These are phyloP conservation scores for Syzygium malaccense DNA, from an alignment of 441 rosid species.

Conservation along the genomic window DNA sequence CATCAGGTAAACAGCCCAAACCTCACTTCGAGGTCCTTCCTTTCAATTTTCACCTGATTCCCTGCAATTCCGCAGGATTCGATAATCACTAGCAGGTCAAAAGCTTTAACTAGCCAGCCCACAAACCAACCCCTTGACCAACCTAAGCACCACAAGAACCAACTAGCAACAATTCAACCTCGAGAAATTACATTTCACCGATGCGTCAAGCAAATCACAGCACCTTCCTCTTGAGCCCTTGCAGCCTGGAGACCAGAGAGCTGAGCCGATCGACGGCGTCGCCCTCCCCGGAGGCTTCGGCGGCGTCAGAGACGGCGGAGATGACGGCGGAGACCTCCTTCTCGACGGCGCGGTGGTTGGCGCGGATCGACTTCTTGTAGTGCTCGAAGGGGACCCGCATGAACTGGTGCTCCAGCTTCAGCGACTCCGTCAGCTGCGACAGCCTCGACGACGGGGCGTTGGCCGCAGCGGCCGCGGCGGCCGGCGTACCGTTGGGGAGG, in stretches of 20 bases:
- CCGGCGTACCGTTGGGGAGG: conserved; percentile 50
- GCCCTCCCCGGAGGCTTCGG: conserved; percentile 55
- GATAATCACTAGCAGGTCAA: not conserved
- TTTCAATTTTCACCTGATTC: not conserved
- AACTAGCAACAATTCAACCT: not conserved
- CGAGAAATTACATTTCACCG: not conserved
- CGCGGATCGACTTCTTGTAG: conserved; percentile 84
- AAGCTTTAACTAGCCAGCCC: not conserved
- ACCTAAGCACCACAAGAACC: not conserved
- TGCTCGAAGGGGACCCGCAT: conserved; percentile 92
- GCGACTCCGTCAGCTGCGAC: conserved; percentile 65
- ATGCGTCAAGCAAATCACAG: not conserved
- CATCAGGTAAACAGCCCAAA: not conserved
- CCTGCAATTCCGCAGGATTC: not conserved
- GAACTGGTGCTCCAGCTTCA: conserved; percentile 86
- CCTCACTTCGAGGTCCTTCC: not conserved
- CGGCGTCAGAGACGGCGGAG: conserved; percentile 48
- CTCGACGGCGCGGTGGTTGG: conserved; percentile 68
- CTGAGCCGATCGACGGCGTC: conserved; percentile 66
- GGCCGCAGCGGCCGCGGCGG: conserved; percentile 17
- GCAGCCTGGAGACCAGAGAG: conserved; percentile 82
- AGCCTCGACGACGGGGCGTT: conserved; percentile 35
- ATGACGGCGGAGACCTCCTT: conserved; percentile 67
- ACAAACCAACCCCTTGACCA: not conserved
- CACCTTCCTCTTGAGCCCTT: conserved; percentile 93